A percentile compares a stretch with the other conserved stretches of the same genome.
phyloP scores from a whole-genome alignment of 805 yeast species.

The Wickerhamiella occidentalis region DNA sequence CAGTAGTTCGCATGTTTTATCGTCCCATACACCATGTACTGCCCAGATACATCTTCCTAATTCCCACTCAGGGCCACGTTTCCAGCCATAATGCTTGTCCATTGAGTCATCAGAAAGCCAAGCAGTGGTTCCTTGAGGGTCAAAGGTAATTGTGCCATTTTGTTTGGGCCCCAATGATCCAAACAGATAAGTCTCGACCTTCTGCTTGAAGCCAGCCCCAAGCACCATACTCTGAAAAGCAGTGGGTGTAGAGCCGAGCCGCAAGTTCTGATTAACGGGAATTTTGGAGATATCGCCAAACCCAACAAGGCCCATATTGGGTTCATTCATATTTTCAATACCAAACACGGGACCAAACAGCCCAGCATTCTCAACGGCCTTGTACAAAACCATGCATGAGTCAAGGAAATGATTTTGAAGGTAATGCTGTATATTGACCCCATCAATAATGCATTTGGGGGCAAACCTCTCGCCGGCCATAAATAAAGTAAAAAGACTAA shows the following conservation, averaged over 20 bases:
- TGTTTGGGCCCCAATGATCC: constrained; percentile 65
- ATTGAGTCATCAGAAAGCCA: constrained; percentile 44
- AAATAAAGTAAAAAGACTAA: constrained; percentile 75
- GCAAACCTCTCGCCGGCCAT: constrained; percentile 68
- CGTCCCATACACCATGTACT: constrained; percentile 60
- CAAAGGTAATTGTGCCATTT: constrained; percentile 41
- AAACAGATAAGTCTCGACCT: constrained; percentile 56
- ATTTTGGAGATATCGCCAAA: constrained; percentile 39
- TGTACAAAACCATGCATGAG: constrained; percentile 40
- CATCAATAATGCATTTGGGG: constrained; percentile 62
- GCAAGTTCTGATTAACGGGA: constrained; percentile 47
- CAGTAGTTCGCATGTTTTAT: constrained; percentile 24
- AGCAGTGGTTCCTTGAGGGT: constrained; percentile 52
- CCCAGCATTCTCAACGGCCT: constrained; percentile 35
- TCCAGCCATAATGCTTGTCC: constrained; percentile 60
- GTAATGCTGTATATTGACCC: constrained; percentile 63
- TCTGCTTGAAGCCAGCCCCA: constrained; percentile 63
- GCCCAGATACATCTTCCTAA: constrained; percentile 71
- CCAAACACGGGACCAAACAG: constrained; percentile 52
- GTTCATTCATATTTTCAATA: constrained; percentile 77
- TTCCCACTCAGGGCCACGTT: constrained; percentile 49
- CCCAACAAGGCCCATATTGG: constrained; percentile 65
- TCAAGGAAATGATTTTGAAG: constrained; percentile 51
- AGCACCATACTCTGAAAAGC: constrained; percentile 54
- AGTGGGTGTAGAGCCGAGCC: constrained; percentile 71